Base-by-base conservation (phyloP, 192 early-diverging fungal species). In the Paraglomus brasilianum region DNA sequence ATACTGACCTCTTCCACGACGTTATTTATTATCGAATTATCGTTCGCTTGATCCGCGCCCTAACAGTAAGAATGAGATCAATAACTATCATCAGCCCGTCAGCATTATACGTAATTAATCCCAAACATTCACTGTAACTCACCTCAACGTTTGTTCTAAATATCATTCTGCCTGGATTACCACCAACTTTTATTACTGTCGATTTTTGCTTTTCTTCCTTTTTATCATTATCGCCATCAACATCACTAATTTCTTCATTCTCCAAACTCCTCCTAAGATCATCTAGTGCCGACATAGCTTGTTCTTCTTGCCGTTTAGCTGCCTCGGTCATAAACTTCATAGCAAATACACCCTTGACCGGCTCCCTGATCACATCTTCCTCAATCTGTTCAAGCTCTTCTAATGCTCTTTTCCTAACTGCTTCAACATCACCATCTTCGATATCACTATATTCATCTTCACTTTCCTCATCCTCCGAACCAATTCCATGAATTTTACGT, bases 251-350 rank as follows among this genome's bases (percentile, higher is more conserved):
- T 1, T 76, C 75, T 11, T 74, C 71, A 38, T 78, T 74, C 70
- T 78, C 73, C 72, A 79, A 77, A 46, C 86, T 81, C 13, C 82
- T 72, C 55, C 75, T 74, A 64, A 83, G 80, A 13, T 78, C 77
- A n/a, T 83, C 73, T 5, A 81, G 56, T 8, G 72, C 70, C 19
- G 41, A 75, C 57, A 78, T 73, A 1, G 80, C 78, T 39, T 78
- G 72, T 17, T 84, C 72, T 63, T 79, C 74, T 58, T 87, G 74
- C 57, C 83, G 77, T 72, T 91, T 81, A 45, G 83, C 81, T 17
- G 88, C 90, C 58, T 89, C 85, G 78, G 93, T 91, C 97, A 99
- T 99, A 73, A 99, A 99, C 81, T 98, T 98, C 96, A 99, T 98
- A 5, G 82, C 88, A 72, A 95, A 91, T 19, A 99, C 64, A 40